These are phyloP conservation scores for Combretum micranthum DNA, from an alignment of 345 rosid genomes.

Conservation along the genomic window DNA sequence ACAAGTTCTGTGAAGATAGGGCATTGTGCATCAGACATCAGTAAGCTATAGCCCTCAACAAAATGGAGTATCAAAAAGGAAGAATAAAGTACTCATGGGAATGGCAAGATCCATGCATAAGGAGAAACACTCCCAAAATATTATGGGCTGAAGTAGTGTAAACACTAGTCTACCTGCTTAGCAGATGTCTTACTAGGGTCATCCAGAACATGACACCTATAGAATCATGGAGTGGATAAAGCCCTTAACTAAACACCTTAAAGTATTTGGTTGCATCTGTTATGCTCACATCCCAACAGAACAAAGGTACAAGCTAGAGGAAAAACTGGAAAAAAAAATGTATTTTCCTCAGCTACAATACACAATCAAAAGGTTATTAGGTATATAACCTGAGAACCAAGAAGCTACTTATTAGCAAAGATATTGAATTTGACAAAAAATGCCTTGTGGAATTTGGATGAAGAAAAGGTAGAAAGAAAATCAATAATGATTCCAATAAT, in stretches of 20 bases:
- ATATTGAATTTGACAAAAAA: too few relatives aligned
- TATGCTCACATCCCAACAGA: neutral
- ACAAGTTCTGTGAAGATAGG: too few relatives aligned
- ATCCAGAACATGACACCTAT: neutral
- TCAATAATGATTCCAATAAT: too few relatives aligned
- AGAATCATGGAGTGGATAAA: neutral
- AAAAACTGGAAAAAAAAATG: neutral
- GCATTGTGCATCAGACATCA: too few relatives aligned
- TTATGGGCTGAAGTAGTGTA: neutral
- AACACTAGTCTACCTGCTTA: accelerated
- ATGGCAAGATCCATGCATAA: neutral
- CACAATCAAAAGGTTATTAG: neutral
- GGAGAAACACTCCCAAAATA: neutral
- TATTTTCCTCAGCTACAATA: neutral
- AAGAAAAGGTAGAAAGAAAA: too few relatives aligned
- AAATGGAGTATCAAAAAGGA: neutral
- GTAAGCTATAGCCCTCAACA: too few relatives aligned
- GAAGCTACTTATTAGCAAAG: too few relatives aligned
- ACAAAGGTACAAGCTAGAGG: neutral
- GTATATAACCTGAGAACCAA: neutral
- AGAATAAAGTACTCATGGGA: neutral
- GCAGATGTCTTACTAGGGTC: neutral
- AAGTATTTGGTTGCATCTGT: neutral
- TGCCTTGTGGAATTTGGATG: too few relatives aligned
- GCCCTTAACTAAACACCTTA: neutral